These are phyloP conservation scores for Oryza meyeriana DNA, from an alignment of 176 grass and related monocot species.

Conservation along the genomic window DNA sequence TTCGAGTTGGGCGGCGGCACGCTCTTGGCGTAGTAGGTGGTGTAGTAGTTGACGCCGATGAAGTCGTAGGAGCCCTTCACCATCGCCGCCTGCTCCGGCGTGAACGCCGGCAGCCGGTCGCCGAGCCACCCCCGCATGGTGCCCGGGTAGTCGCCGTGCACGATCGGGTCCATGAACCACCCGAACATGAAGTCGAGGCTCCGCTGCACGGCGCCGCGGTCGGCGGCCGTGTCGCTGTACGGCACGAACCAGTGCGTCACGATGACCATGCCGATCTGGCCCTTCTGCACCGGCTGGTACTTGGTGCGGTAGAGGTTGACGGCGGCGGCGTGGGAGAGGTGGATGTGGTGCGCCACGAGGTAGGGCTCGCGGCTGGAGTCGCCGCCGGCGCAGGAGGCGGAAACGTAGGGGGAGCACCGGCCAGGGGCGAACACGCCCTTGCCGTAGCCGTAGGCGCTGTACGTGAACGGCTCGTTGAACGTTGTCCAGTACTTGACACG, in stretches of 20 bases:
- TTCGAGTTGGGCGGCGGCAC: not conserved
- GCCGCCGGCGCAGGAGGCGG: constrained; percentile 16
- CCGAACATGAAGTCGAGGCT: constrained; percentile 64
- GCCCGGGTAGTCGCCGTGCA: constrained; percentile 53
- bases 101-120: constrained; percentile 58
- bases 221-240: not conserved
- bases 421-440: constrained; percentile 32
- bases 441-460: constrained; percentile 36
- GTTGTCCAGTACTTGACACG: constrained; percentile 72
- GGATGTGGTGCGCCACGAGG: constrained; percentile 37
- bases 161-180: constrained; percentile 66
- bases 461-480: constrained; percentile 34
- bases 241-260: constrained; percentile 51
- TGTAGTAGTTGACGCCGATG: constrained; percentile 73
- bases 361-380: constrained; percentile 63
- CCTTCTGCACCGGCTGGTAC: constrained; percentile 49
- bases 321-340: constrained; percentile 50
- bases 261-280: constrained; percentile 48
- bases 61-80: constrained; percentile 61
- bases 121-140: constrained; percentile 47
- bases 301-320: constrained; percentile 38
- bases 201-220: constrained; percentile 31
- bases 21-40: constrained; percentile 20
- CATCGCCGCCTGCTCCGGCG: constrained; percentile 11
- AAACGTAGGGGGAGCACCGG: constrained; percentile 33